These are phyloP conservation scores for Naumovozyma baii DNA, from an alignment of 805 yeast species.

Conservation along the genomic window DNA sequence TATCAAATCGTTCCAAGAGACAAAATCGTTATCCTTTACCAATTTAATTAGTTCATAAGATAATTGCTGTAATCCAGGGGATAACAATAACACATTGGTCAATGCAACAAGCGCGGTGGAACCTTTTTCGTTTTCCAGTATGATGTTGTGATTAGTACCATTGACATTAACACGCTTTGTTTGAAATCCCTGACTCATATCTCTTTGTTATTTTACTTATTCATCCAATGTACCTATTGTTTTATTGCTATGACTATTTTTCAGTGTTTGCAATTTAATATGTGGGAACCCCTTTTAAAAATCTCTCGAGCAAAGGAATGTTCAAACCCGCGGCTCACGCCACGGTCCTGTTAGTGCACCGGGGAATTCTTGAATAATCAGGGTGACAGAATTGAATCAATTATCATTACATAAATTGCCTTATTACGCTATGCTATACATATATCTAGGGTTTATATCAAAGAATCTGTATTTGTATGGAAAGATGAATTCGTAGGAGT, in stretches of 20 bases:
- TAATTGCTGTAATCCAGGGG: conserved; percentile 25
- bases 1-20: conserved; percentile 36
- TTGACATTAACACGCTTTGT: conserved; percentile 29
- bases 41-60: conserved; percentile 19
- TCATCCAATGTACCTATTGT: neutral
- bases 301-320: neutral
- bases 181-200: conserved; percentile 16
- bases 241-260: neutral
- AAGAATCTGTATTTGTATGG: conserved; percentile 8
- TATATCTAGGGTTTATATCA: neutral
- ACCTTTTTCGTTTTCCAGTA: conserved; percentile 62
- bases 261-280: too few species aligned
- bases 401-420: too few species aligned
- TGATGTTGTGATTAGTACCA: conserved; percentile 35
- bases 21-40: conserved; percentile 24
- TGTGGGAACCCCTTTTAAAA: neutral
- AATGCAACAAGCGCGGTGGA: conserved; percentile 83
- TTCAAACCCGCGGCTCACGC: too few species aligned
- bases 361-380: too few species aligned
- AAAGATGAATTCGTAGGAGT: neutral
- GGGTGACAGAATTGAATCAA: too few species aligned
- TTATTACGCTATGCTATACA: too few species aligned
- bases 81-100: conserved; percentile 55
- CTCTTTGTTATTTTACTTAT: conserved; percentile 6
- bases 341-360: too few species aligned